Evolutionary conservation across 257 asterid genomes (phyloP), one percentile per base, ranked within the genome.

Genomic region (Plantago ovata): DNA sequence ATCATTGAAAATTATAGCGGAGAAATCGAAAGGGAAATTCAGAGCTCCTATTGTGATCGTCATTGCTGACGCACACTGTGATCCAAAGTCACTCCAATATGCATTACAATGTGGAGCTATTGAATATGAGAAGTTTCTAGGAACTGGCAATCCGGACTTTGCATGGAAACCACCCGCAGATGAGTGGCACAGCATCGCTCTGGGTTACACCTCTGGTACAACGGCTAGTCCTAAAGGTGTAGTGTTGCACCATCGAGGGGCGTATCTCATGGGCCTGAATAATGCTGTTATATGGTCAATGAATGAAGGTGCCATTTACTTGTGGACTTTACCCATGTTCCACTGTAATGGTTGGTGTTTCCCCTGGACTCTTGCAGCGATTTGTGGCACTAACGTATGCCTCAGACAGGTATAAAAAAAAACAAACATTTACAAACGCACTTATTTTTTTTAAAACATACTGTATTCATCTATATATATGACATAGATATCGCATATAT

Each of bases 341-440:
- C 98, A 91, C 52, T 91, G 98, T 40, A 91, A 91, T 22, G 98
- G 98, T 43, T 91, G 98, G 98, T 87, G 98, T 62, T 91, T 91
- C 77, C 36, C 96, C 50, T 91, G 98, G 98, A 79, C 89, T 13
- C 77, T 91, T 13, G 94, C 98, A 0, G 95, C 94, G 2, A 72
- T 91, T 65, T 87, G 89, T 73, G 96, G 98, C 54, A 87, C 98
- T 10, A 87, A 65, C 79, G 68, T 87, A 15, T 91, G 98, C 81
- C 94, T 91, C 69, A 69, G 98, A 81, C 98, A 91, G 92, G 98
- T 90, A 71, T 10, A 23, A 7, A n/a, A 7, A 13, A 41, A 6
- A 50, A 42, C 28, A 15, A 33, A 39, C 13, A 13, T 41, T 44
- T 57, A 23, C 12, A 13, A 41, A 22, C 20, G 40, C 14, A 13